phyloP scores from a whole-genome alignment of 495 filamentous ascomycete species.

The Peziza echinospora region DNA sequence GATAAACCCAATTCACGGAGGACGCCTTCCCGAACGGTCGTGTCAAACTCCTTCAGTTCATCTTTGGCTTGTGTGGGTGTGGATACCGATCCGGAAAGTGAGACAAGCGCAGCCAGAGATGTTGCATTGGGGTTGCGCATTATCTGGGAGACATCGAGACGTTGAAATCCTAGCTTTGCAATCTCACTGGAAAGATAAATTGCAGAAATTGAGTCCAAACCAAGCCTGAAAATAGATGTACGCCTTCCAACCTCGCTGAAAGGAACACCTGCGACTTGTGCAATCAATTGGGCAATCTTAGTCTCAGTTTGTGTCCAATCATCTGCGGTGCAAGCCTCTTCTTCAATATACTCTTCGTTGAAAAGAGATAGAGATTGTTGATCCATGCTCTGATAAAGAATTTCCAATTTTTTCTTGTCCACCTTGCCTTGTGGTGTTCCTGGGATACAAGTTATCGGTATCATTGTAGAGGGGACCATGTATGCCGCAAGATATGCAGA shows the following conservation, averaged over 20 bases:
- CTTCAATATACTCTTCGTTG: slow-evolving; percentile 3
- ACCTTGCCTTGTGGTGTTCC: slow-evolving; percentile 42
- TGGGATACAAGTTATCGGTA: slow-evolving; percentile 44
- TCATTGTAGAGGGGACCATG: slow-evolving; percentile 43
- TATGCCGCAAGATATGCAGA: slow-evolving; percentile 32
- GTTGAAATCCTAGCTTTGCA: slow-evolving; percentile 21
- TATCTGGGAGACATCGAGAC: slow-evolving; percentile 38
- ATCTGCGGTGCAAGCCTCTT: slow-evolving; percentile 9
- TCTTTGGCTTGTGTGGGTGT: background rate
- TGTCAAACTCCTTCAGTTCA: slow-evolving; percentile 21
- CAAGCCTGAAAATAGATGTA: slow-evolving; percentile 39
- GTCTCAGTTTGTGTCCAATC: slow-evolving; percentile 23
- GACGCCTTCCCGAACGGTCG: slow-evolving; percentile 20
- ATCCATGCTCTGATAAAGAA: slow-evolving; percentile 17
- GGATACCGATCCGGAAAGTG: background rate
- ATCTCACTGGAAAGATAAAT: slow-evolving; percentile 40
- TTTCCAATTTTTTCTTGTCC: slow-evolving; percentile 28
- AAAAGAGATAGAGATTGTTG: slow-evolving; percentile 16
- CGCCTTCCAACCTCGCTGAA: slow-evolving; percentile 24
- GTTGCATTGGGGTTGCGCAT: slow-evolving; percentile 38
- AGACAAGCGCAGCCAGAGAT: slow-evolving; percentile 28
- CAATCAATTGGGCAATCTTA: slow-evolving; percentile 29
- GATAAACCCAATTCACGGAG: slow-evolving; percentile 16
- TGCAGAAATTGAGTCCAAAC: slow-evolving; percentile 62
- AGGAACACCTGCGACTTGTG: slow-evolving; percentile 27